Base-by-base conservation (phyloP, 2,329 filamentous ascomycete species). In the Aureobasidium sp. region DNA sequence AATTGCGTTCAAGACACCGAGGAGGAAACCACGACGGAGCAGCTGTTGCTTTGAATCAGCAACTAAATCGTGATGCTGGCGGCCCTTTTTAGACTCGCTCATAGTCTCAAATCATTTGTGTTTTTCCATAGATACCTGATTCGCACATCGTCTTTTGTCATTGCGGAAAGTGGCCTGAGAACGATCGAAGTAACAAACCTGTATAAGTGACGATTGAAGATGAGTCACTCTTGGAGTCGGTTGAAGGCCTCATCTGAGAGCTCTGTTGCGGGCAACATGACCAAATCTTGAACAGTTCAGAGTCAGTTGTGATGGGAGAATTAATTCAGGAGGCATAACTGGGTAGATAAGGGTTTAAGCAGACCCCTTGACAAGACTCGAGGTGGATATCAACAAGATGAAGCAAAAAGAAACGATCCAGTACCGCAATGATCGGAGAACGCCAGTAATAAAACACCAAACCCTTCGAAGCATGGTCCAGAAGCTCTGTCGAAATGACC, bases 341-440 rank as follows among this genome's bases (percentile, higher is more conserved):
- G 33, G 19, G 49, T 27, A 52, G 15, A 19, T 22, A 50, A 14
- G 33, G 49, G 19, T 14, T 17, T n/a, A 52, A 52, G 33, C 27
- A 52, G 7, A 24, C 49, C 31, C 49, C 52, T 22, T 42, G 39
- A 57, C n/a, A 44, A 57, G 52, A 54, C 52, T 57, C 53, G 27
- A 57, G 35, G 53, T 57, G 54, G 54, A 59, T 59, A 59, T 59
- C 54, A 59, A 59, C 54, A 59, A 37, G 33, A 59, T 22, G 39
- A 59, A 57, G 27, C 40, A 57, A 39, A 39, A 58, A 19, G 12
- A 24, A 47, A 45, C 27, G 49, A 17, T 35, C 53, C 40, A 14
- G 22, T 48, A 19, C 22, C 54, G 54, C 24, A 29, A 24, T 22
- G 12, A 48, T 48, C 31, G 40, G 33, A 19, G 2, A 27, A 59